Conservation (phyloP, 2,329 filamentous ascomycete species). For the Elsinoe batatas region DNA sequence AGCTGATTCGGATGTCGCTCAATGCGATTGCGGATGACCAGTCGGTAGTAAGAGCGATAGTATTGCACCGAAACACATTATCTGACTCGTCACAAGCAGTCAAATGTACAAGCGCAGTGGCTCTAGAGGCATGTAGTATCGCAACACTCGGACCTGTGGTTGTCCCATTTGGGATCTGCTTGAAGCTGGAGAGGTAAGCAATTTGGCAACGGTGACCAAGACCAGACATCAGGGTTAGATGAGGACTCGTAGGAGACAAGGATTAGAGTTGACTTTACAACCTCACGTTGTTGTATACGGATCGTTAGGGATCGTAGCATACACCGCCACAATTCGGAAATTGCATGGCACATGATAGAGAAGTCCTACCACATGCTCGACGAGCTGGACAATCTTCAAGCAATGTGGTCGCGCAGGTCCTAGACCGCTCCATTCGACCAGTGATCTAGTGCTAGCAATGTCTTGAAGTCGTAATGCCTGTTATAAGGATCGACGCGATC, state of each 20-base stretch:
- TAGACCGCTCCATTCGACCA: neutral
- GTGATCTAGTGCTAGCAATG: neutral
- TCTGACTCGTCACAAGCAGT: no score
- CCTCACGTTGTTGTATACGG: conserved; percentile 5
- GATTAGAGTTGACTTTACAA: conserved; percentile 1
- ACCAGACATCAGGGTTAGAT: neutral
- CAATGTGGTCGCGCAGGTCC: neutral
- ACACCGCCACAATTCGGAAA: neutral
- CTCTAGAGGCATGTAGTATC: neutral
- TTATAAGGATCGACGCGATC: neutral
- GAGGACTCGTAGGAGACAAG: neutral
- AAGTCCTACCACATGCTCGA: neutral
- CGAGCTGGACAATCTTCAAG: neutral
- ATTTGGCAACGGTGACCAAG: neutral
- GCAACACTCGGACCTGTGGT: neutral
- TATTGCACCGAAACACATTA: no score
- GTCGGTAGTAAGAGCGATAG: neutral
- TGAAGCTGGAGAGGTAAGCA: conserved; percentile 4
- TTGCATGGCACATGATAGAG: neutral
- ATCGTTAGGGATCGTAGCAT: neutral
- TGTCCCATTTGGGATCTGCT: conserved; percentile 1
- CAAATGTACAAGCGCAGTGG: neutral
- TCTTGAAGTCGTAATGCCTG: neutral
- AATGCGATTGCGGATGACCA: neutral
- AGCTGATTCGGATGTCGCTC: neutral